phyloP scores from a whole-genome alignment of 2,329 filamentous ascomycete genomes.

The Sodiomyces alkalinus region DNA sequence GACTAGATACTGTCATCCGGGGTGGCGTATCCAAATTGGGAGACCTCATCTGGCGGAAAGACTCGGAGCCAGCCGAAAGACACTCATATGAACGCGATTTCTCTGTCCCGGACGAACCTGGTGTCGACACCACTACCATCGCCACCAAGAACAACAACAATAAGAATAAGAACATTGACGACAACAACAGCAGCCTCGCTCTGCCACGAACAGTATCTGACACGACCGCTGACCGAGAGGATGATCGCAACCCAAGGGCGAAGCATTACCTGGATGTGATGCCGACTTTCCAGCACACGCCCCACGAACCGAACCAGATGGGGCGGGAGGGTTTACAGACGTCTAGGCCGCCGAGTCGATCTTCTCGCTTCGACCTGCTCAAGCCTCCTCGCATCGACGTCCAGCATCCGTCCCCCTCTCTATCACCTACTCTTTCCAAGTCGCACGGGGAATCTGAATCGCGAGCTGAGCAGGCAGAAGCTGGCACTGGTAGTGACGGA shows the following conservation, averaged over 20 bases:
- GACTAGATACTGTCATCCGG: conserved; percentile 57
- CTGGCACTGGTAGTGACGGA: no score
- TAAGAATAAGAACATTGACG: no score
- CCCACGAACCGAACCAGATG: conserved; percentile 5
- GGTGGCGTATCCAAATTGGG: conserved; percentile 40
- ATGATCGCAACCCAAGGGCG: conserved; percentile 15
- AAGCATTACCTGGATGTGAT: conserved; percentile 36
- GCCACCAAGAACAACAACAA: no score
- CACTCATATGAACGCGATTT: conserved; percentile 16
- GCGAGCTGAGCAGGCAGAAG: no score
- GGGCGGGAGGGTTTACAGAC: conserved; percentile 3
- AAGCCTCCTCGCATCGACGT: conserved; percentile 35
- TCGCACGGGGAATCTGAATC: no score
- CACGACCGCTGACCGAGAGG: conserved; percentile 14
- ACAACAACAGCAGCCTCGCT: no score
- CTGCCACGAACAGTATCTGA: no score
- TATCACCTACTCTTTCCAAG: no score
- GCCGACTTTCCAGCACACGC: conserved; percentile 29
- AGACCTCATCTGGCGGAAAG: conserved; percentile 42
- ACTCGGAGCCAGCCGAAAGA: conserved; percentile 18
- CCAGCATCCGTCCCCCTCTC: conserved; percentile 22
- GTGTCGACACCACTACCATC: conserved; percentile 16
- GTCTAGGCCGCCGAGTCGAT: conserved; percentile 20
- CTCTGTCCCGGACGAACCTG: conserved; percentile 16
- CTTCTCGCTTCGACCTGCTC: conserved; percentile 29